Evolutionary conservation across 768 basidiomycete species (phyloP).

Genomic region (Serpula lacrymans): DNA sequence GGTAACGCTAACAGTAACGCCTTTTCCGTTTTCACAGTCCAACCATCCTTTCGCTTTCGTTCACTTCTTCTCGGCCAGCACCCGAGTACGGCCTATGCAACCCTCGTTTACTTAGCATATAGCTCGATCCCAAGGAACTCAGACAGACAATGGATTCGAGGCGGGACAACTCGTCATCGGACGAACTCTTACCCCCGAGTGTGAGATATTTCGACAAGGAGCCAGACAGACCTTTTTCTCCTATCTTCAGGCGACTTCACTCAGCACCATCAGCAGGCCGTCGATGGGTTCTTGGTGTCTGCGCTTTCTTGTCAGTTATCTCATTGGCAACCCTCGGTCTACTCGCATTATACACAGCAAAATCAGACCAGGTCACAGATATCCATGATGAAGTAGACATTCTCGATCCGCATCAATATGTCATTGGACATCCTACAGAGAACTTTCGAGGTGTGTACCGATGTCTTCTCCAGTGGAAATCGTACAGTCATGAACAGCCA

Average conservation of each 20-base stretch:
- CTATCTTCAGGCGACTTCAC: not conserved
- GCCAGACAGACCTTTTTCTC: slow-evolving; percentile 5
- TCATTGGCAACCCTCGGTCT: slow-evolving; percentile 21
- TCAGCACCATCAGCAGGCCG: not conserved
- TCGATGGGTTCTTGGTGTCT: not conserved
- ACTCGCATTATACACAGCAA: slow-evolving; percentile 2
- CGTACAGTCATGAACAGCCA: slow-evolving; percentile 1
- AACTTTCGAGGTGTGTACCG: slow-evolving; percentile 49
- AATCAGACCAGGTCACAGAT: not conserved
- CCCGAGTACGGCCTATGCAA: too few relatives aligned
- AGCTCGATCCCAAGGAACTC: too few relatives aligned
- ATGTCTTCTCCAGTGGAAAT: not conserved
- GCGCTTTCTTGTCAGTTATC: slow-evolving; percentile 21
- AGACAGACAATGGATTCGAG: too few relatives aligned
- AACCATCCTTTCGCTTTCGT: too few relatives aligned
- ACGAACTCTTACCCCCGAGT: too few relatives aligned
- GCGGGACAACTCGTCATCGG: too few relatives aligned
- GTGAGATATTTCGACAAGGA: too few relatives aligned
- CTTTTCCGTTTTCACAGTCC: too few relatives aligned
- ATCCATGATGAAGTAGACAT: not conserved
- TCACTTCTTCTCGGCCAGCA: too few relatives aligned
- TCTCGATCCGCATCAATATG: slow-evolving; percentile 9
- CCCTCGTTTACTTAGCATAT: too few relatives aligned
- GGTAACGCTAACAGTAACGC: too few relatives aligned
- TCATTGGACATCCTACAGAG: slow-evolving; percentile 49